Base-by-base conservation (phyloP, 2,329 filamentous ascomycete species). In the Trematosphaeria pertusa region DNA sequence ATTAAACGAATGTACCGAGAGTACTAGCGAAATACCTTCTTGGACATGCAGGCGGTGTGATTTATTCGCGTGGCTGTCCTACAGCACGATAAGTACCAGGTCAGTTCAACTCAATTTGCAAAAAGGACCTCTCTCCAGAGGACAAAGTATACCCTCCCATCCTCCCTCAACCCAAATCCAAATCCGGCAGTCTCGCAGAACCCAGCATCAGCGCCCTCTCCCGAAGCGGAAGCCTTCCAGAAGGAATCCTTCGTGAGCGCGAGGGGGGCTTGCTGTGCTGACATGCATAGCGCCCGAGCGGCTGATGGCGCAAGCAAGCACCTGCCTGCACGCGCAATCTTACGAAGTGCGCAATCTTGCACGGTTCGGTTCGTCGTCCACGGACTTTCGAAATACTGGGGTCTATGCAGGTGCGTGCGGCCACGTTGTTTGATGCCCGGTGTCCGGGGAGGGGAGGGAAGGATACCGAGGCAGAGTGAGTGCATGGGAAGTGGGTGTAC, bases 211-310 rank as follows among this genome's bases (percentile, higher is more conserved):
- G n/a, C n/a, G n/a, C 14, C 14, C 3, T 19, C 15, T 34, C 36
- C 48, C 26, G 31, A 31, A 48, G 31, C 28, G 42, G 41, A 40
- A 51, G 28, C 17, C 37, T 46, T 44, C 44, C 18, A 41, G 45
- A 48, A 48, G 35, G 22, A n/a, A n/a, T 22, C 3, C 21, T 11
- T 1, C 10, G 24, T 37, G 22, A 31, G 34, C 24, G 19, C n/a
- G n/a, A n/a, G n/a, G n/a, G n/a, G n/a, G n/a, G n/a, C n/a, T n/a
- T n/a, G n/a, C n/a, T n/a, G n/a, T n/a, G 37, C 48, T 50, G 42
- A 50, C 46, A 41, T 43, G 41, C 41, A 43, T 43, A n/a, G n/a
- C n/a, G n/a, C n/a, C n/a, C n/a, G n/a, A 34, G 4, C 8, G 18
- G 3, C 17, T 11, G 14, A 20, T 22, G 43, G 35, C 28, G 28